Percentiles rank a stretch among this genome's conserved stretches.
These are phyloP conservation scores for Artemisia annua DNA, from an alignment of 129 eudicot species.

Conservation along the genomic window DNA sequence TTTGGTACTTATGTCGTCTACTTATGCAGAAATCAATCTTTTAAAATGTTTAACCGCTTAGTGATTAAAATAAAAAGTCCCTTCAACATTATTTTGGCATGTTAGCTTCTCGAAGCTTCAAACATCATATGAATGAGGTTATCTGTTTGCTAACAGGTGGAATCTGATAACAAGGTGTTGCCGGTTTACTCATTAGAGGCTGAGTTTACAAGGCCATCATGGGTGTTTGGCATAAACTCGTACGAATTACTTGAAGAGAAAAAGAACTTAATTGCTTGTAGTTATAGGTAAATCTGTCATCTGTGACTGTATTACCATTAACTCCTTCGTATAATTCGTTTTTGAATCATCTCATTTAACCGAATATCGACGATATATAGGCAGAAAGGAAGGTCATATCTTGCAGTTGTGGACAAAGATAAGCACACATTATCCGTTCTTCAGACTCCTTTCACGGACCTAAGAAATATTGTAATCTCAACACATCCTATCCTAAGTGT, in stretches of 20 bases:
- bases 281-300: conserved; percentile 44
- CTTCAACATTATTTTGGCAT: not conserved
- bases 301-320: not conserved
- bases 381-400: conserved; percentile 57
- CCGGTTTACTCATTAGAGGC: conserved; percentile 56
- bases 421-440: conserved; percentile 36
- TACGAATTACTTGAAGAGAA: conserved; percentile 41
- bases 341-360: not conserved
- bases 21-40: not conserved
- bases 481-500: not conserved
- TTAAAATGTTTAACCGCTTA: not conserved
- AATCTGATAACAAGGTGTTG: conserved; percentile 41
- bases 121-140: not conserved
- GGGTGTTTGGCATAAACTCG: conserved; percentile 58
- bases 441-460: conserved; percentile 57
- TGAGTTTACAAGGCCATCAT: conserved; percentile 59
- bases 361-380: conserved; percentile 26
- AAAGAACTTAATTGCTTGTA: conserved; percentile 51
- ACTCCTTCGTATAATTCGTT: not conserved
- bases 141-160: conserved; percentile 31
- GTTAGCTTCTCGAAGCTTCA: not conserved
- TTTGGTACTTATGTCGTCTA: not conserved
- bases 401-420: conserved; percentile 49
- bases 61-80: not conserved
- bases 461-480: conserved; percentile 45